These are phyloP conservation scores for Sesbania bispinosa DNA, from an alignment of 306 rosid species.

Conservation along the genomic window DNA sequence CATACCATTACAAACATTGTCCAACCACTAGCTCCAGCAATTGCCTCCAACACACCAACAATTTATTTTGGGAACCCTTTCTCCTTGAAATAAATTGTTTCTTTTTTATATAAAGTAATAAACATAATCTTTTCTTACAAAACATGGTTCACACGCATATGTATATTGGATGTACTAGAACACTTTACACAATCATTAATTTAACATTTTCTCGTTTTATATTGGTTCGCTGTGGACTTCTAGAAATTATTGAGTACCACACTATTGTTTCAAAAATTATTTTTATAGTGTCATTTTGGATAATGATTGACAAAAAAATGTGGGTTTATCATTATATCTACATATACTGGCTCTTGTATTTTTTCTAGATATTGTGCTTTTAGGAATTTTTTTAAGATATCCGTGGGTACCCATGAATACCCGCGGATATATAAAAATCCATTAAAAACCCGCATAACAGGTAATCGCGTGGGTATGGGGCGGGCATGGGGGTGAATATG, in stretches of 20 bases:
- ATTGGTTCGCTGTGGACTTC: slow-evolving; percentile 5
- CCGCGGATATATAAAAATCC: too few species aligned
- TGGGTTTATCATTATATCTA: neutral
- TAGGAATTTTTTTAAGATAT: too few species aligned
- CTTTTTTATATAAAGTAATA: neutral
- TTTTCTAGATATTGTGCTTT: too few species aligned
- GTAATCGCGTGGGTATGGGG: too few species aligned
- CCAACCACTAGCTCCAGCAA: too few species aligned
- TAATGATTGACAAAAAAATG: slow-evolving; percentile 3
- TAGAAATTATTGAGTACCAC: neutral
- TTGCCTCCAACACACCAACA: too few species aligned
- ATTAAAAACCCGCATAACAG: too few species aligned
- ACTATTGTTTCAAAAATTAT: neutral
- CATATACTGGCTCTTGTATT: neutral
- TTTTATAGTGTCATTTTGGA: neutral
- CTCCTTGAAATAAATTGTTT: too few species aligned
- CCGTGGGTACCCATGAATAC: too few species aligned
- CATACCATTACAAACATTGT: too few species aligned
- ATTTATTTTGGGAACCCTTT: too few species aligned
- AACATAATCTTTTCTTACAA: slow-evolving; percentile 2
- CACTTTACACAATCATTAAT: neutral
- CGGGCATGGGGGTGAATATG: too few species aligned
- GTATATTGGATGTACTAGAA: neutral
- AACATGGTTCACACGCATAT: neutral
- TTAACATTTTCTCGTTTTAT: slow-evolving; percentile 4